These are phyloP conservation scores for Astrocystis sublimbata DNA, from an alignment of 495 filamentous ascomycete species.

Conservation along the genomic window DNA sequence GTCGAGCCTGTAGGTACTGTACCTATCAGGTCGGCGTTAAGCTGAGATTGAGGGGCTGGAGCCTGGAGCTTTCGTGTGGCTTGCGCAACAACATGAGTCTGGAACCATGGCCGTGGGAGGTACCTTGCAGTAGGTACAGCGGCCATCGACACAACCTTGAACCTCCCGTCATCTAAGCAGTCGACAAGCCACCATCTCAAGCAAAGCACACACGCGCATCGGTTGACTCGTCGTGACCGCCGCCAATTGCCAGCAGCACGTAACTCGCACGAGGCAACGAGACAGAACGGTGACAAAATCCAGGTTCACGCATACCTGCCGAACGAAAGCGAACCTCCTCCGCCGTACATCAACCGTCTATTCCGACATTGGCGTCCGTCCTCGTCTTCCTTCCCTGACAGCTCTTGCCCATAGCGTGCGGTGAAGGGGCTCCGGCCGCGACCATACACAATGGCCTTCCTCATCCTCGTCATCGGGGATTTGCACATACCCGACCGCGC, in stretches of 20 bases:
- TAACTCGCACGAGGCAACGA: neutral
- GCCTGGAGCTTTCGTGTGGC: constrained; percentile 14
- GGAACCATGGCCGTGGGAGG: neutral
- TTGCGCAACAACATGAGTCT: constrained; percentile 15
- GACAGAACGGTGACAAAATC: too few species aligned
- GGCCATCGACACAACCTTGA: neutral
- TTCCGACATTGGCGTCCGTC: neutral
- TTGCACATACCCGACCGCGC: constrained; percentile 97
- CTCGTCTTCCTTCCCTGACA: neutral
- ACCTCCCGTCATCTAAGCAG: too few species aligned
- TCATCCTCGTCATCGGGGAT: constrained; percentile 88
- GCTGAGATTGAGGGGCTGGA: constrained; percentile 13
- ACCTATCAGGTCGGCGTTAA: neutral
- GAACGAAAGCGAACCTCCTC: neutral
- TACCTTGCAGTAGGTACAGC: neutral
- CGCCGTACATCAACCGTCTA: neutral
- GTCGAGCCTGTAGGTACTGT: neutral
- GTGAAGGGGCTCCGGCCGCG: neutral
- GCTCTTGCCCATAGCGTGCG: neutral
- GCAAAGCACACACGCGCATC: neutral
- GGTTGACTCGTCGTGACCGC: neutral
- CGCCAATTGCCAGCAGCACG: neutral
- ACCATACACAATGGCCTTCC: constrained; percentile 45
- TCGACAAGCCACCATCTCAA: neutral
- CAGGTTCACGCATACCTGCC: neutral